Percentiles rank a stretch among this genome's conserved stretches.
These are phyloP conservation scores for Lactifluus pinguis DNA, from an alignment of 768 basidiomycete species.

Conservation along the genomic window DNA sequence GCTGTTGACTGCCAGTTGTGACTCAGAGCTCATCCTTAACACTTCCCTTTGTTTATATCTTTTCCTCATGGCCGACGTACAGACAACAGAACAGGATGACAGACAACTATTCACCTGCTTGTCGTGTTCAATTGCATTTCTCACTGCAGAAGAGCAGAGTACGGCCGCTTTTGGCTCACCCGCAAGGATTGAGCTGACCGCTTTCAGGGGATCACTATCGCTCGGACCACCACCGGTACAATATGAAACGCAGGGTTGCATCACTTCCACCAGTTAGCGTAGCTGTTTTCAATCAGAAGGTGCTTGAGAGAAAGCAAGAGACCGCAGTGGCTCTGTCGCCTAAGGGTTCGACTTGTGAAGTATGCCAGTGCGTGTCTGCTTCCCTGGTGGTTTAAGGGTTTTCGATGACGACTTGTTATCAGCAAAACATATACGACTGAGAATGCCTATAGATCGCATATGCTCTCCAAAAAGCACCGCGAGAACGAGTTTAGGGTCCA, in stretches of 20 bases:
- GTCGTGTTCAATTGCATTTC: conserved; percentile 84
- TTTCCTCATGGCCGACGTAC: conserved; percentile 12
- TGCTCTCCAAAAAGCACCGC: conserved; percentile 83
- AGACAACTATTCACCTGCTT: conserved; percentile 69
- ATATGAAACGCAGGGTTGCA: conserved; percentile 94
- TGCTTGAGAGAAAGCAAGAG: conserved; percentile 68
- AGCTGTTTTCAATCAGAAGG: conserved; percentile 77
- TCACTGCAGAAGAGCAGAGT: conserved; percentile 78
- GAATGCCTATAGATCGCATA: conserved; percentile 82
- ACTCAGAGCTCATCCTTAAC: background rate
- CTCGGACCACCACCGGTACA: conserved; percentile 94
- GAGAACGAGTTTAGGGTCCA: conserved; percentile 56
- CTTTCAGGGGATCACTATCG: conserved; percentile 73
- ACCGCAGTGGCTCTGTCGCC: conserved; percentile 58
- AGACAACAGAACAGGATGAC: conserved; percentile 15
- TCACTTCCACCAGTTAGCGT: conserved; percentile 77
- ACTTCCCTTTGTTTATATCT: background rate
- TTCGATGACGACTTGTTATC: background rate
- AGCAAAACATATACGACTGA: conserved; percentile 88
- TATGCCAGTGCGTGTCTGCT: conserved; percentile 47
- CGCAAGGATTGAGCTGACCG: background rate
- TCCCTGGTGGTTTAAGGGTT: background rate
- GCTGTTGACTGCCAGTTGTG: background rate
- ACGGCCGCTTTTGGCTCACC: conserved; percentile 24
- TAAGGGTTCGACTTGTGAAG: conserved; percentile 54